phyloP scores from a whole-genome alignment of 1,284 basidiomycete species.

The Cryptococcus wingfieldii region DNA sequence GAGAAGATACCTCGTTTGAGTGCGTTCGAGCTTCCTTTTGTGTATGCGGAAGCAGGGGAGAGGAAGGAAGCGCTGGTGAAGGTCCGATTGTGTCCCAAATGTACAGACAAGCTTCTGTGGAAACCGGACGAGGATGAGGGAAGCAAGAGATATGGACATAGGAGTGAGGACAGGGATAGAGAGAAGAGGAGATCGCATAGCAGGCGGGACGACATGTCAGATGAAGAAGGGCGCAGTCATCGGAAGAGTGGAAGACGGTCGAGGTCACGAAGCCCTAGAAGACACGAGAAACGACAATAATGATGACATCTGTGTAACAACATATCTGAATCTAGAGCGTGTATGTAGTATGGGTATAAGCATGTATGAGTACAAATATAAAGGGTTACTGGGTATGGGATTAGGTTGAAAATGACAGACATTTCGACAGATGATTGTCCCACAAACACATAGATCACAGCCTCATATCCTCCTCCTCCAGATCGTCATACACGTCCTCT shows the following conservation, averaged over 20 bases:
- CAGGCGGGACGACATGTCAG: not conserved
- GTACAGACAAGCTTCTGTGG: slow-evolving; percentile 78
- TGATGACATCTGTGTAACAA: not conserved
- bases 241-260: not conserved
- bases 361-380: not conserved
- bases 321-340: not conserved
- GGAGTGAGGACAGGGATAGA: not conserved
- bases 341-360: not conserved
- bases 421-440: not conserved
- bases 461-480: slow-evolving; percentile 3
- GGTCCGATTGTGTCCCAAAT: slow-evolving; percentile 72
- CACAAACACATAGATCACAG: not conserved
- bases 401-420: not conserved
- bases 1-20: slow-evolving; percentile 50
- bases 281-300: not conserved
- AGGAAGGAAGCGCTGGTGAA: slow-evolving; percentile 79
- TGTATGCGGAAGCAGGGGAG: slow-evolving; percentile 72
- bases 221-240: not conserved
- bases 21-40: slow-evolving; percentile 80
- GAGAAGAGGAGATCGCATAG: not conserved
- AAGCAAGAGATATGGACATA: not conserved
- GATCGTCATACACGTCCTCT: slow-evolving; percentile 5
- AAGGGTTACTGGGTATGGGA: no score
- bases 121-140: slow-evolving; percentile 61
- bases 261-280: not conserved